Evolutionary conservation across 192 early-diverging fungal genomes (phyloP).

Genomic region (Entophlyctis helioformis): DNA sequence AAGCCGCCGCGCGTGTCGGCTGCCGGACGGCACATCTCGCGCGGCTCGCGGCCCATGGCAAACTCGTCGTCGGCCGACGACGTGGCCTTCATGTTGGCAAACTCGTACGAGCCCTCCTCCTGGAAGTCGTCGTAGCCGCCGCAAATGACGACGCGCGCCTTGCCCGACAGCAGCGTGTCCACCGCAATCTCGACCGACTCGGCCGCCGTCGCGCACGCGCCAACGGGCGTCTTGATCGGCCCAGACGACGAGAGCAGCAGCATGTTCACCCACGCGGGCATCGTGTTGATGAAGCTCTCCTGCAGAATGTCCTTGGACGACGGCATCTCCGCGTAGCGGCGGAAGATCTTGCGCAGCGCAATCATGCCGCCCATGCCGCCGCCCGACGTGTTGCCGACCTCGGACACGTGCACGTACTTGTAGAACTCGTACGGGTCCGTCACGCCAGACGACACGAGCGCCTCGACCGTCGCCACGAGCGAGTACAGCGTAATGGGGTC

Average conservation of each 20-base stretch:
- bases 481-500: constrained; percentile 85
- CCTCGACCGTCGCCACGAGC: constrained; percentile 84
- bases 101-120: constrained; percentile 88
- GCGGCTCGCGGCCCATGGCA: constrained; percentile 69
- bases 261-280: constrained; percentile 96
- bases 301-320: constrained; percentile 88
- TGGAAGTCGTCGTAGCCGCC: constrained; percentile 91
- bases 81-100: constrained; percentile 94
- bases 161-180: constrained; percentile 78
- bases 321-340: constrained; percentile 66
- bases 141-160: constrained; percentile 86
- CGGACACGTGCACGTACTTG: constrained; percentile 88
- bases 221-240: constrained; percentile 85
- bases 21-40: constrained; percentile 84
- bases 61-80: constrained; percentile 73
- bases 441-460: constrained; percentile 78
- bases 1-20: constrained; percentile 83
- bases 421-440: constrained; percentile 97
- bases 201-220: constrained; percentile 87
- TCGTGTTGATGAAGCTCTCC: constrained; percentile 92
- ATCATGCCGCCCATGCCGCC: constrained; percentile 82
- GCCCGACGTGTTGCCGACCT: constrained; percentile 83
- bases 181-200: constrained; percentile 85
- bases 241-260: constrained; percentile 85
- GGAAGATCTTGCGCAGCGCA: constrained; percentile 67